Conservation (phyloP, 116 monocot species). For the Trichopus zeylanicus region DNA sequence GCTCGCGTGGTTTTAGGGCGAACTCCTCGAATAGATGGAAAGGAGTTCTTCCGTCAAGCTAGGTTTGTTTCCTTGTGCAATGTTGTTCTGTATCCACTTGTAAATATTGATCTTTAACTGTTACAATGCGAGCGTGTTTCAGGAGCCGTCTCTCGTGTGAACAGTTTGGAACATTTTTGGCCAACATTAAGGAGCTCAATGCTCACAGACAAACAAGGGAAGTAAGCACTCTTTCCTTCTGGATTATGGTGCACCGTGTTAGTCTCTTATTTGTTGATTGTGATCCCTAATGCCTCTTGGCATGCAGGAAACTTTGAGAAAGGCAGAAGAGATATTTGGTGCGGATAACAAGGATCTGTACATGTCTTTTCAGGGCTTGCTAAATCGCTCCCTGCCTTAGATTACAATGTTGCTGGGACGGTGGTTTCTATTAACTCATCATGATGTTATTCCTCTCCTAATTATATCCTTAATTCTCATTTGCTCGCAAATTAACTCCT, state of each 20-base stretch:
- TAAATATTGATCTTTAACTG: background rate
- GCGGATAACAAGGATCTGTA: constrained; percentile 78
- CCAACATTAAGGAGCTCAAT: constrained; percentile 96
- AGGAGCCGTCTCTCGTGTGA: constrained; percentile 89
- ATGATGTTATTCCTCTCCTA: no score
- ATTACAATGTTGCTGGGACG: background rate
- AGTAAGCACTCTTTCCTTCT: constrained; percentile 19
- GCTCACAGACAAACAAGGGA: constrained; percentile 77
- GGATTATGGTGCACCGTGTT: background rate
- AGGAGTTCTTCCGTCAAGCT: constrained; percentile 89
- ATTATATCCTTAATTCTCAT: no score
- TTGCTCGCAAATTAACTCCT: no score
- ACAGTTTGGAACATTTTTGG: constrained; percentile 88
- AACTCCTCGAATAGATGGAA: constrained; percentile 69
- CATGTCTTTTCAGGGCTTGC: constrained; percentile 64
- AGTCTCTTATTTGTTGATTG: background rate
- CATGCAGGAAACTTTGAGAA: constrained; percentile 74
- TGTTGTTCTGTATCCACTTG: background rate
- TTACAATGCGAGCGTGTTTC: constrained; percentile 1
- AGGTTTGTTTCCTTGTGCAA: constrained; percentile 37
- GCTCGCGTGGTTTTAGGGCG: constrained; percentile 47
- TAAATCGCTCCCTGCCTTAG: constrained; percentile 54
- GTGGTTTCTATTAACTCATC: background rate
- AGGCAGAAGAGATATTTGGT: constrained; percentile 92
- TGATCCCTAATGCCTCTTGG: background rate